Evolutionary conservation across 1,284 basidiomycete species (phyloP).

Genomic region (Ceratobasidium sp.): DNA sequence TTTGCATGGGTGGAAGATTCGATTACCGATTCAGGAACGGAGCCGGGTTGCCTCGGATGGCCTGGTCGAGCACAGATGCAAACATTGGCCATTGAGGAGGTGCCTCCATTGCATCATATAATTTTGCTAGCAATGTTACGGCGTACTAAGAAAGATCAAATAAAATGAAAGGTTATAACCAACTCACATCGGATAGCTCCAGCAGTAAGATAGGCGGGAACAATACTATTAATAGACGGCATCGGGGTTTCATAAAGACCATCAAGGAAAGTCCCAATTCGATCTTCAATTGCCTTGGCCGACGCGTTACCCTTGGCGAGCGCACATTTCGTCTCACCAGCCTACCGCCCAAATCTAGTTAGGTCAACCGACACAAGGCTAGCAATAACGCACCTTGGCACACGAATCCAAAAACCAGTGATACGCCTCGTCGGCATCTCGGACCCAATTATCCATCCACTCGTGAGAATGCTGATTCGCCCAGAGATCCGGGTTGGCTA

Average conservation of each 20-base stretch:
- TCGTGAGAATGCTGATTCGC: slow-evolving; percentile 37
- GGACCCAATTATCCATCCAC: slow-evolving; percentile 54
- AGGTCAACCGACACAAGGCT: too few species aligned
- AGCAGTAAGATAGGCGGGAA: slow-evolving; percentile 6
- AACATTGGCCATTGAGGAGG: slow-evolving; percentile 18
- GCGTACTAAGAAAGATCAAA: not conserved
- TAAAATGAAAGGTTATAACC: not conserved
- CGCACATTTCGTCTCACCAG: slow-evolving; percentile 56
- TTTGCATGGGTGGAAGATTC: not conserved
- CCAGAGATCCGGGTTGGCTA: slow-evolving; percentile 48
- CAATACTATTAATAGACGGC: slow-evolving; percentile 8
- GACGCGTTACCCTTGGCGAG: slow-evolving; percentile 47
- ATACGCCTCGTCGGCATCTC: slow-evolving; percentile 56
- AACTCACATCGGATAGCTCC: slow-evolving; percentile 14
- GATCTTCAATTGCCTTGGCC: slow-evolving; percentile 50
- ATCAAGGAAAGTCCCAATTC: slow-evolving; percentile 58
- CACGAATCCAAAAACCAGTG: slow-evolving; percentile 58
- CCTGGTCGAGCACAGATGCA: slow-evolving; percentile 16
- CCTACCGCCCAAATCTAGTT: too few species aligned
- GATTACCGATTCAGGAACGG: slow-evolving; percentile 25
- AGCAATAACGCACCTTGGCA: slow-evolving; percentile 56
- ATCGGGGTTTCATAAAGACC: slow-evolving; percentile 5
- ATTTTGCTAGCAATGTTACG: slow-evolving; percentile 15
- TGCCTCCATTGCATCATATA: slow-evolving; percentile 38
- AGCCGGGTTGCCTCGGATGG: slow-evolving; percentile 26